phyloP scores from a whole-genome alignment of 2,329 filamentous ascomycete species.

The Coniella vitis region DNA sequence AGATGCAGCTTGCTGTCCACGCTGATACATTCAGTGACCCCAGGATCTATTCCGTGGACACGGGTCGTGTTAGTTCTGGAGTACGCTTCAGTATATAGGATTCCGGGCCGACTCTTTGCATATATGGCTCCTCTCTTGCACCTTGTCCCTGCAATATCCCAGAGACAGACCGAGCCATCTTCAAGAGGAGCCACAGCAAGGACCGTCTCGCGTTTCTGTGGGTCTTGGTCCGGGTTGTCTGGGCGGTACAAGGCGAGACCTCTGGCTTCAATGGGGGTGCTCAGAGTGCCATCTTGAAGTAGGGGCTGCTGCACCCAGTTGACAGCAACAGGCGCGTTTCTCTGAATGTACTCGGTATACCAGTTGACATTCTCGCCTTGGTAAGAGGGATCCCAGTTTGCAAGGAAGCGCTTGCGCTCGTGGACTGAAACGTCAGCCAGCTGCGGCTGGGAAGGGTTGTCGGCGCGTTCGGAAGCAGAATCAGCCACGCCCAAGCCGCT shows the following conservation, averaged over 20 bases:
- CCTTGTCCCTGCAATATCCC: constrained; percentile 61
- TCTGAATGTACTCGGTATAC: constrained; percentile 84
- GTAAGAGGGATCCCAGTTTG: constrained; percentile 79
- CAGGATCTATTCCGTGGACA: constrained; percentile 63
- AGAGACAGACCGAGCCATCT: constrained; percentile 81
- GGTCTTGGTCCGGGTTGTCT: constrained; percentile 41
- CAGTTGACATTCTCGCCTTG: constrained; percentile 67
- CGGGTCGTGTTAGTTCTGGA: constrained; percentile 37
- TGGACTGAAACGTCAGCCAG: constrained; percentile 21
- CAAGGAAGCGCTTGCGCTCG: constrained; percentile 52
- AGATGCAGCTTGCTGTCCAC: constrained; percentile 61
- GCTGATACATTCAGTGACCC: constrained; percentile 75
- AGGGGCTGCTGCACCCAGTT: constrained; percentile 69
- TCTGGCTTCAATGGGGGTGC: constrained; percentile 56
- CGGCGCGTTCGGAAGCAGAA: not conserved
- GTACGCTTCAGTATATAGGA: constrained; percentile 54
- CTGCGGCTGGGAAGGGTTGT: not conserved
- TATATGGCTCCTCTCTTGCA: constrained; percentile 55
- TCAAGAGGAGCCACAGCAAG: constrained; percentile 72
- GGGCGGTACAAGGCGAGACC: constrained; percentile 64
- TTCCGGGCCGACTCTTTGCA: constrained; percentile 56
- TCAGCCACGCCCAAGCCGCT: not conserved
- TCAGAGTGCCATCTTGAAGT: constrained; percentile 32
- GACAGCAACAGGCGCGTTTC: constrained; percentile 65
- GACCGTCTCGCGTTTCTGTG: constrained; percentile 35